Evolutionary conservation across 106 monocot genomes (phyloP), one percentile per base, ranked within the genome.

Genomic region (Hemerocallis citrina): DNA sequence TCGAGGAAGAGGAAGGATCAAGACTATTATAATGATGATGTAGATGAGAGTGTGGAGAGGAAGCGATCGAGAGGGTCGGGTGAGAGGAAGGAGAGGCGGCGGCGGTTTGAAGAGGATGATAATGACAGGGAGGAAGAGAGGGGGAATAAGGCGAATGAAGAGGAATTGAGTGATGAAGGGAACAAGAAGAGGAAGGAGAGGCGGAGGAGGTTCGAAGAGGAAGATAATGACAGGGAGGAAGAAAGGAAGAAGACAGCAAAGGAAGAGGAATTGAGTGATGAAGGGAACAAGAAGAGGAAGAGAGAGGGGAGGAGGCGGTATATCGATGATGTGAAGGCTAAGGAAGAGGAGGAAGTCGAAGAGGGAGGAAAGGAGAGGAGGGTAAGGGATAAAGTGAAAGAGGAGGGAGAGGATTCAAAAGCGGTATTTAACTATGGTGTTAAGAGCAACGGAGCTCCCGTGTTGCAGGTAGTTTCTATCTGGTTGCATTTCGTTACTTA

Each of bases 1-100:
- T 71, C 70, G 19, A 71, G 75, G 64, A 91, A 91, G 75, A 62
- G 91, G 77, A 92, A 80, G 66, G 83, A 80, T 21, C 62, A 77
- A 15, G 64, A 49, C 1, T 66, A 29, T 0, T 72, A 40, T 2
- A 49, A 39, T 29, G 84, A 69, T 36, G 70, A 71, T 7, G 76
- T 34, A 1, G 64, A 51, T 23, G 81, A 68, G 35, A 65, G 60
- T 7, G 15, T 20, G n/a, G 61, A 39, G 0, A 62, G 64, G 57
- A 92, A 86, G 69, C 63, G 72, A 48, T 20, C 44, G 16, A 89
- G 60, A 69, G 69, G 50, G 57, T 72, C 68, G 9, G 73, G 75
- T 13, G 84, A 70, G n/a, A 71, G 23, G 57, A n/a, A n/a, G n/a
- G n/a, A n/a, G n/a, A n/a, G n/a, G n/a, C n/a, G n/a, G n/a, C n/a